Conservation (phyloP, 345 rosid genomes). For the Pseudoturritis turrita region DNA sequence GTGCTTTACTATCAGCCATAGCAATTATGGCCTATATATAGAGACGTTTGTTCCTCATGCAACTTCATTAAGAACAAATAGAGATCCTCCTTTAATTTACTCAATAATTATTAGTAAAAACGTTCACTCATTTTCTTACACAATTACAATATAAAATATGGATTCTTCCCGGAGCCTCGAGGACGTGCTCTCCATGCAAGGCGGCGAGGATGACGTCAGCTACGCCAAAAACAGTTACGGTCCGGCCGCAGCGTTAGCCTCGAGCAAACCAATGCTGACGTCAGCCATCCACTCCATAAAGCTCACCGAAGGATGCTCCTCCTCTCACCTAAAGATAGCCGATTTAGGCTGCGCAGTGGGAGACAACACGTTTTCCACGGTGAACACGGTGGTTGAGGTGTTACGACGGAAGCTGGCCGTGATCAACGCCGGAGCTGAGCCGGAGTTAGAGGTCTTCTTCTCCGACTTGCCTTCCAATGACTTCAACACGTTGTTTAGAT, state of each 20-base stretch:
- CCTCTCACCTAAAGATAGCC: slow-evolving; percentile 33
- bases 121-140: background rate
- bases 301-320: slow-evolving; percentile 19
- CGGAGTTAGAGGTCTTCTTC: slow-evolving; percentile 47
- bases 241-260: slow-evolving; percentile 38
- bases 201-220: slow-evolving; percentile 47
- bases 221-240: slow-evolving; percentile 49
- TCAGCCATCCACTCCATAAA: slow-evolving; percentile 37
- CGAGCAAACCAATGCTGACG: slow-evolving; percentile 44
- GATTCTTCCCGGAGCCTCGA: slow-evolving; percentile 30
- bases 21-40: too few relatives aligned
- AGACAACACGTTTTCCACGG: slow-evolving; percentile 38
- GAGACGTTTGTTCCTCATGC: background rate
- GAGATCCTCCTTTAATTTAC: background rate
- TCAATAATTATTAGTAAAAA: background rate
- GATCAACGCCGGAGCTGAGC: background rate
- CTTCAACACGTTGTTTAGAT: slow-evolving; percentile 43
- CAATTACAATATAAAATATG: slow-evolving; percentile 9
- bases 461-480: slow-evolving; percentile 52
- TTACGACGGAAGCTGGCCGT: slow-evolving; percentile 25
- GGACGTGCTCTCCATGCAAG: slow-evolving; percentile 50
- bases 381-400: slow-evolving; percentile 34
- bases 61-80: background rate
- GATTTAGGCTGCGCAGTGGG: slow-evolving; percentile 55
- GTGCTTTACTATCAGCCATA: too few relatives aligned